A percentile compares a stretch with the other conserved stretches of the same genome.
Evolutionary conservation across 2,329 filamentous ascomycete species (phyloP).

Genomic region (Venturia effusa): DNA sequence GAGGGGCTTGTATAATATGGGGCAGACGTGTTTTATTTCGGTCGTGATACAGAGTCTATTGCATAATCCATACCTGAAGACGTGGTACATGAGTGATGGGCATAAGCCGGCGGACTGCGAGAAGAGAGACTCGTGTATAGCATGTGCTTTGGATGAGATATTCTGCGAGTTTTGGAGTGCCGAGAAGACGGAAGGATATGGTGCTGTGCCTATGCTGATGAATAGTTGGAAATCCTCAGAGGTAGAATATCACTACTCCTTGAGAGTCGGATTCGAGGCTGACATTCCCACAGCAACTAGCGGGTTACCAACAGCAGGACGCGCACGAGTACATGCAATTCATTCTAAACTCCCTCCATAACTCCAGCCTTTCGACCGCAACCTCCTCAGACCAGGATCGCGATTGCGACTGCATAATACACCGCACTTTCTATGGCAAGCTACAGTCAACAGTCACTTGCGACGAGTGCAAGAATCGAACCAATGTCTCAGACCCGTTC

Average conservation of each 20-base stretch:
- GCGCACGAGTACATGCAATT: constrained; percentile 97
- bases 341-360: constrained; percentile 78
- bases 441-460: constrained; percentile 85
- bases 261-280: constrained; percentile 34
- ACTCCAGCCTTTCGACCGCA: constrained; percentile 16
- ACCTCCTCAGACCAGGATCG: constrained; percentile 38
- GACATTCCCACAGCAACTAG: constrained; percentile 30
- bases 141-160: constrained; percentile 51
- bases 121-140: constrained; percentile 39
- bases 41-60: constrained; percentile 89
- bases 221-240: constrained; percentile 79
- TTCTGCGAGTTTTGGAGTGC: constrained; percentile 55
- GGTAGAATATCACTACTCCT: constrained; percentile 30
- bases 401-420: constrained; percentile 77
- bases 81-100: constrained; percentile 85
- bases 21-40: constrained; percentile 97
- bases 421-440: constrained; percentile 89
- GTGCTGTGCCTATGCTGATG: constrained; percentile 77
- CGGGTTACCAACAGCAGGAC: constrained; percentile 91
- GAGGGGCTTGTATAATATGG: constrained; percentile 90
- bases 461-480: constrained; percentile 73
- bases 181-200: constrained; percentile 80
- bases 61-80: constrained; percentile 83
- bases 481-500: constrained; percentile 76
- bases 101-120: constrained; percentile 65